Conservation (phyloP, 2,329 filamentous ascomycete genomes). For the Periconia macrospinosa region DNA sequence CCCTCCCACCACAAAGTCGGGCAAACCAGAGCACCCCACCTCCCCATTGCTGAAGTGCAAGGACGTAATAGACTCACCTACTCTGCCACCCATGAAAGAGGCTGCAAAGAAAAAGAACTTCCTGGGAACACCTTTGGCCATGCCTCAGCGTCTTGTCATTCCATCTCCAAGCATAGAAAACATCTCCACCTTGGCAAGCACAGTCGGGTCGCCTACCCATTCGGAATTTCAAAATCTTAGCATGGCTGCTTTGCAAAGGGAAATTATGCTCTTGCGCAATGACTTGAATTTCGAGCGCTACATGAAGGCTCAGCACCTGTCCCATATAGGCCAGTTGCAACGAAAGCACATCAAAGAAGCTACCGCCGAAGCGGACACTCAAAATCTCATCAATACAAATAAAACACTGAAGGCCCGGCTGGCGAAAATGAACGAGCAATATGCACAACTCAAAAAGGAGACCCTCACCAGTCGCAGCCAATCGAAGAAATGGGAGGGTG, state of each 20-base stretch:
- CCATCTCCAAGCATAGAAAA: constrained; percentile 38
- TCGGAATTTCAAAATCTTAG: constrained; percentile 37
- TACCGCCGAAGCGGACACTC: constrained; percentile 78
- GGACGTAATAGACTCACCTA: constrained; percentile 62
- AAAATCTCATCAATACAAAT: constrained; percentile 77
- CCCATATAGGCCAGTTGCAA: constrained; percentile 77
- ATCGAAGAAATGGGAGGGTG: constrained; percentile 76
- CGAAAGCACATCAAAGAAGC: constrained; percentile 75
- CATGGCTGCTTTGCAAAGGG: constrained; percentile 62
- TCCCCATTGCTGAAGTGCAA: constrained; percentile 48
- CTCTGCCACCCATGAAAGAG: constrained; percentile 54
- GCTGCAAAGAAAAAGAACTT: constrained; percentile 24
- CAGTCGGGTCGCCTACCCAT: constrained; percentile 26
- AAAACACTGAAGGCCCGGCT: constrained; percentile 72
- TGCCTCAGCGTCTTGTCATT: constrained; percentile 23
- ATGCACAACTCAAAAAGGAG: constrained; percentile 71
- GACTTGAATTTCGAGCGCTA: constrained; percentile 83
- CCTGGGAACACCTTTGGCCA: constrained; percentile 15
- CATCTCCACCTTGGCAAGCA: constrained; percentile 30
- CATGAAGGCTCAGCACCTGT: constrained; percentile 79
- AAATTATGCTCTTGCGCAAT: constrained; percentile 75
- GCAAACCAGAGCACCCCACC: constrained; percentile 51
- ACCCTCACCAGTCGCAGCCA: constrained; percentile 71
- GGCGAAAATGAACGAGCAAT: constrained; percentile 71
- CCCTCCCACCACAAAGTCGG: constrained; percentile 41